phyloP scores from a whole-genome alignment of 176 grass and related monocot species.

The Microstegium vimineum region DNA sequence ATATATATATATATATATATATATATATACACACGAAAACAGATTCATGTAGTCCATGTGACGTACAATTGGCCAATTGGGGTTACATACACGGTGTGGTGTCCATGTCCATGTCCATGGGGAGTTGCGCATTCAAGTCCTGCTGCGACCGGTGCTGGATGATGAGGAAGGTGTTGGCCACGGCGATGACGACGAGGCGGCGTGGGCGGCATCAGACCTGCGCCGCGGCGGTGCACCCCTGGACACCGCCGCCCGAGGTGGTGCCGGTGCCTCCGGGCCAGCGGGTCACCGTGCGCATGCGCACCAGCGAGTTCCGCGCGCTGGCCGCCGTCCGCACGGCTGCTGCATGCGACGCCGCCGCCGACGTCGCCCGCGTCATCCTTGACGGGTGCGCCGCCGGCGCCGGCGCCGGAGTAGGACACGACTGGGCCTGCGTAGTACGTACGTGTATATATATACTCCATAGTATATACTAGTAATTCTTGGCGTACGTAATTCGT shows the following conservation, averaged over 20 bases:
- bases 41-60: not conserved
- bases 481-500: no score
- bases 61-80: no score
- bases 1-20: no score
- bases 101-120: no score
- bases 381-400: conserved; percentile 58
- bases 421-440: no score
- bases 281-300: conserved; percentile 60
- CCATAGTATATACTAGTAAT: no score
- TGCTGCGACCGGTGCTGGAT: no score
- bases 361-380: conserved; percentile 39
- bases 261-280: conserved; percentile 23
- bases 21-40: not conserved
- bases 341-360: no score
- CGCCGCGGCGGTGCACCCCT: conserved; percentile 38
- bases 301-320: conserved; percentile 41
- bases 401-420: conserved; percentile 10
- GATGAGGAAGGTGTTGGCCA: not conserved
- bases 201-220: not conserved
- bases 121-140: conserved; percentile 40
- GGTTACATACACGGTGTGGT: no score
- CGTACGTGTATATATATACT: no score
- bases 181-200: not conserved
- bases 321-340: not conserved
- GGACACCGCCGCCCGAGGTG: conserved; percentile 49